Percentiles rank a stretch among this genome's conserved stretches.
Conservation (phyloP, 441 rosid species). For the Manihot esculenta region DNA sequence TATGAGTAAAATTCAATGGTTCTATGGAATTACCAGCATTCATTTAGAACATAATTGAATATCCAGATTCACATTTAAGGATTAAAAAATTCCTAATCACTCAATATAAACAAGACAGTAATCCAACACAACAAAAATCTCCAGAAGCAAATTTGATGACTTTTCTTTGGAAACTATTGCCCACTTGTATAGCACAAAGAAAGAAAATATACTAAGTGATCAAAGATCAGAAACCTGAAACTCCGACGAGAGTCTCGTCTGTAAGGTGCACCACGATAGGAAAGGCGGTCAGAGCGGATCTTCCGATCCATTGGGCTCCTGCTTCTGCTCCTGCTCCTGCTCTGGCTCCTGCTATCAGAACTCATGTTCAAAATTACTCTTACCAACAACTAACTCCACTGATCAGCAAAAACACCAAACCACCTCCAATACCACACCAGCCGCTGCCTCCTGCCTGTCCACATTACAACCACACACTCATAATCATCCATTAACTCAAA, state of each 20-base stretch:
- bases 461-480: constrained; percentile 69
- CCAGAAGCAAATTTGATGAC: constrained; percentile 10
- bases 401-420: constrained; percentile 40
- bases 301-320: constrained; percentile 85
- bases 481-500: constrained; percentile 57
- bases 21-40: background rate
- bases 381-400: constrained; percentile 45
- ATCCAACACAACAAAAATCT: constrained; percentile 13
- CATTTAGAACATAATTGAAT: background rate
- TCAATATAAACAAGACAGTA: background rate
- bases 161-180: constrained; percentile 13
- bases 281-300: constrained; percentile 72
- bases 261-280: constrained; percentile 90
- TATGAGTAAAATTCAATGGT: background rate
- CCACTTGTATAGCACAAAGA: constrained; percentile 19
- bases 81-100: background rate
- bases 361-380: constrained; percentile 58
- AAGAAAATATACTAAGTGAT: constrained; percentile 25
- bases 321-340: constrained; percentile 60
- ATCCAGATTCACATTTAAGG: background rate
- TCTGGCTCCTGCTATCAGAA: constrained; percentile 58
- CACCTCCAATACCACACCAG: constrained; percentile 41
- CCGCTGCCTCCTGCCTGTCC: constrained; percentile 64
- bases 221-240: constrained; percentile 65
- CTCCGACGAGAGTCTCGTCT: constrained; percentile 69